phyloP scores from a whole-genome alignment of 805 yeast species.

The Nakazawaea ernobii region DNA sequence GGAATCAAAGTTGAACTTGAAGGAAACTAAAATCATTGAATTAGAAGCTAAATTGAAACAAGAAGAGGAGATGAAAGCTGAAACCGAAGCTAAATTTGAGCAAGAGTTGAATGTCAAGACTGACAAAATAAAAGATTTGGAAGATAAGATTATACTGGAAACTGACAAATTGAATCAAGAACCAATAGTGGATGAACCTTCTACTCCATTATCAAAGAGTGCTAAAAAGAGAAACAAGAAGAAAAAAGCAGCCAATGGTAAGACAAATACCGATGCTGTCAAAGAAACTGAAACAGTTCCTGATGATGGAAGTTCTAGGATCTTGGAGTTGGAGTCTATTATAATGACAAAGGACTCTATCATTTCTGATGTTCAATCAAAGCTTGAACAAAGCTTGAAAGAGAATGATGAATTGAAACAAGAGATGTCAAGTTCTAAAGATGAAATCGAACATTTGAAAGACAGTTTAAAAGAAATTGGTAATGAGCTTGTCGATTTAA shows the following conservation, averaged over 20 bases:
- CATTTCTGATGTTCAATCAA: constrained; percentile 6
- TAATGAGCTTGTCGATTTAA: constrained; percentile 58
- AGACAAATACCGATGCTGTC: constrained; percentile 10
- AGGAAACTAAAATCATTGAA: constrained; percentile 10
- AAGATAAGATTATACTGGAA: constrained; percentile 12
- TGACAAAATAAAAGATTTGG: not conserved
- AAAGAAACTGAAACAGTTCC: constrained; percentile 17
- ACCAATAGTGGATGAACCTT: constrained; percentile 14
- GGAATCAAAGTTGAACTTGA: constrained; percentile 8
- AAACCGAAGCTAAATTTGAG: not conserved
- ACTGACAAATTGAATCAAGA: constrained; percentile 14
- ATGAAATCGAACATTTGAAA: constrained; percentile 63
- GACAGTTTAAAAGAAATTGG: constrained; percentile 79
- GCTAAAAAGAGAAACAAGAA: constrained; percentile 16
- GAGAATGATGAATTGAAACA: constrained; percentile 10
- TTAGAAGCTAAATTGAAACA: constrained; percentile 12
- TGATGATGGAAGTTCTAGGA: constrained; percentile 8
- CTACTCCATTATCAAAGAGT: constrained; percentile 10
- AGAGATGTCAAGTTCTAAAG: constrained; percentile 35
- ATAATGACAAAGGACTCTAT: no score
- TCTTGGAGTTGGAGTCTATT: constrained; percentile 4
- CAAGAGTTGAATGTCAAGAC: not conserved
- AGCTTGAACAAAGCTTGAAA: constrained; percentile 2
- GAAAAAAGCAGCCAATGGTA: constrained; percentile 11
- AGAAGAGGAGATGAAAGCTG: not conserved